Base-by-base conservation (phyloP, 2,329 filamentous ascomycete genomes). In the Neofusicoccum kwambonambiense region DNA sequence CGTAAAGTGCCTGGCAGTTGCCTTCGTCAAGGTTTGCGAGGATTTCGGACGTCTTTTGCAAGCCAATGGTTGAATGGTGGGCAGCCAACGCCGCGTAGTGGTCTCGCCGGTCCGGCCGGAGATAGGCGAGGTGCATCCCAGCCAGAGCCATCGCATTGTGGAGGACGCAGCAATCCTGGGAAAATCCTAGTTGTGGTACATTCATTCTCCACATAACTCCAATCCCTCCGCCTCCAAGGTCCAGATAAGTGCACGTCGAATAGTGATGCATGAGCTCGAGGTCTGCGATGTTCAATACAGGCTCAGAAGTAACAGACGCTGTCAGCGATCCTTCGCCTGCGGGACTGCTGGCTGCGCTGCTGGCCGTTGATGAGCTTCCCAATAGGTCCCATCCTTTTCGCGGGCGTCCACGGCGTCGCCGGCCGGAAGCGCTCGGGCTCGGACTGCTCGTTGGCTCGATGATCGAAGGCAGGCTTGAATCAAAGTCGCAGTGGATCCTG, bases 211-310 rank as follows among this genome's bases (percentile, higher is more conserved):
- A 64, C 39, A 64, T 47, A 27, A 31, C 47, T 2, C 42, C 50
- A 19, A 56, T 37, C 17, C 27, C 50, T 8, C 45, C 57, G 31
- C 19, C 17, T 37, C 44, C 57, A 13, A 62, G 44, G 11, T 39
- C 57, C 31, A 2, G 12, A 31, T 17, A 62, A 6, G 57, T 62
- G 3, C 31, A n/a, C 4, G 41, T 45, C 15, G 50, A 27, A 34
- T 45, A 64, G 0, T 64, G 50, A 17, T 56, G 51, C 50, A 64
- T 56, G 19, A 64, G 50, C 9, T 64, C 62, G 19, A 64, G 51
- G 42, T 64, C 50, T 1, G 54, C 8, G 27, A 58, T 5, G 41
- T 58, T 34, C 15, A 58, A 17, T 15, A 12, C 13, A n/a, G 34
- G 17, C 1, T 7, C 7, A 6, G 57, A 50, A 15, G 11, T 11